Evolutionary conservation across 371 early-diverging fungal species (phyloP).

Genomic region (Ordospora pajunii): DNA sequence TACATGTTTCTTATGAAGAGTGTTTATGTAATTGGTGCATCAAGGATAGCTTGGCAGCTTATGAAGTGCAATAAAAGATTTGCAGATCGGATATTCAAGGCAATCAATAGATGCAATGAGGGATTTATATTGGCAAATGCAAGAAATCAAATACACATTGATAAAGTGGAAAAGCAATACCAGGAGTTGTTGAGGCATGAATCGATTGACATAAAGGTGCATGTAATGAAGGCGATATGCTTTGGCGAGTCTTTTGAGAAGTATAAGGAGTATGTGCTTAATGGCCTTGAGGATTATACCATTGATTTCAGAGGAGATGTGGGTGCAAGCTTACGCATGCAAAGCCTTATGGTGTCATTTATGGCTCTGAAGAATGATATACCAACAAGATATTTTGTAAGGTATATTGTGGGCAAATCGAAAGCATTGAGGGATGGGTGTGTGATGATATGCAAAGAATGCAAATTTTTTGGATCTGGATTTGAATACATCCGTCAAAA

Average conservation of each 20-base stretch:
- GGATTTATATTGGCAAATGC: slow-evolving; percentile 15
- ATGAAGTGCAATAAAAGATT: background rate
- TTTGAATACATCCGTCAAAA: background rate
- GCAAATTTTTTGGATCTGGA: background rate
- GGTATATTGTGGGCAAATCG: slow-evolving; percentile 33
- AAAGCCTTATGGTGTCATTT: background rate
- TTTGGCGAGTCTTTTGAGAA: background rate
- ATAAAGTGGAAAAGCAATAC: background rate
- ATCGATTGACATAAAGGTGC: background rate
- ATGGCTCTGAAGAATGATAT: background rate
- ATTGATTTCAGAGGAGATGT: slow-evolving; percentile 20
- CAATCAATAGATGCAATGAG: background rate
- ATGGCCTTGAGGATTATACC: slow-evolving; percentile 31
- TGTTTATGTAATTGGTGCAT: background rate
- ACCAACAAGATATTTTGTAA: slow-evolving; percentile 15
- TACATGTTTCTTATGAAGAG: background rate
- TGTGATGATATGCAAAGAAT: background rate
- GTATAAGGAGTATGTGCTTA: slow-evolving; percentile 5
- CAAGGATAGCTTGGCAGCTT: background rate
- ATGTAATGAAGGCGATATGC: background rate
- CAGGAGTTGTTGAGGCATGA: background rate
- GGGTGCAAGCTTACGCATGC: background rate
- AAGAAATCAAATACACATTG: background rate
- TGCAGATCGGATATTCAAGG: background rate
- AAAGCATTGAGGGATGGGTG: slow-evolving; percentile 25